These are phyloP conservation scores for Sporisorium sorghi DNA, from an alignment of 1,284 basidiomycete genomes.

Conservation along the genomic window DNA sequence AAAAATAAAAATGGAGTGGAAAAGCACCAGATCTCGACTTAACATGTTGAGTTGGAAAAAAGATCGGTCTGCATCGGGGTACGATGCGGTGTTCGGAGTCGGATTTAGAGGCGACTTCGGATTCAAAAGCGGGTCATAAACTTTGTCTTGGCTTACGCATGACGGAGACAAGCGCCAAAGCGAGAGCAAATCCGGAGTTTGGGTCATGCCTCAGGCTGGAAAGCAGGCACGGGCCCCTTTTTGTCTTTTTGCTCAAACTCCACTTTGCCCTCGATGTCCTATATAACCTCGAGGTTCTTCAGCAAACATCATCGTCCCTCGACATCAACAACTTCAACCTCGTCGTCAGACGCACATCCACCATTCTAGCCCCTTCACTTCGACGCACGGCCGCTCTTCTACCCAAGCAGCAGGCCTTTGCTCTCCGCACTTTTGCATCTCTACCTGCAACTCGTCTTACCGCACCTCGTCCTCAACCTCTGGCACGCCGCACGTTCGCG, in stretches of 20 bases:
- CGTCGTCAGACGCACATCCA: slow-evolving; percentile 6
- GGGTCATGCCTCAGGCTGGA: slow-evolving; percentile 9
- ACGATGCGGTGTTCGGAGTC: neutral
- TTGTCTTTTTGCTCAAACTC: neutral
- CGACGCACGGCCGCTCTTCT: neutral
- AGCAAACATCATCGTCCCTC: neutral
- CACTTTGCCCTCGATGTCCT: neutral
- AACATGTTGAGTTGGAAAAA: too few relatives aligned
- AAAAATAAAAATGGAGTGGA: too few relatives aligned
- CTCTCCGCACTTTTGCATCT: neutral
- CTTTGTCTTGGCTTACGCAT: neutral
- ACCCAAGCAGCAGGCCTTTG: slow-evolving; percentile 12
- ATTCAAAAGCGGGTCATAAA: neutral
- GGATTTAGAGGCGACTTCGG: slow-evolving; percentile 1
- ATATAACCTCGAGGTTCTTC: neutral
- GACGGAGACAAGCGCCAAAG: slow-evolving; percentile 5
- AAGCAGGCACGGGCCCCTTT: slow-evolving; percentile 5
- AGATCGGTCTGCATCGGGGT: too few relatives aligned
- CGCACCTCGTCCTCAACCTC: neutral
- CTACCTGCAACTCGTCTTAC: neutral
- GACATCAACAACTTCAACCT: too few relatives aligned
- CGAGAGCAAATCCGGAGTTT: too few relatives aligned
- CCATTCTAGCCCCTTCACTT: slow-evolving; percentile 3
- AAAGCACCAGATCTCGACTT: too few relatives aligned
- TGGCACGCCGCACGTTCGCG: neutral